These are phyloP conservation scores for Lactarius hengduanensis DNA, from an alignment of 768 basidiomycete genomes.

Conservation along the genomic window DNA sequence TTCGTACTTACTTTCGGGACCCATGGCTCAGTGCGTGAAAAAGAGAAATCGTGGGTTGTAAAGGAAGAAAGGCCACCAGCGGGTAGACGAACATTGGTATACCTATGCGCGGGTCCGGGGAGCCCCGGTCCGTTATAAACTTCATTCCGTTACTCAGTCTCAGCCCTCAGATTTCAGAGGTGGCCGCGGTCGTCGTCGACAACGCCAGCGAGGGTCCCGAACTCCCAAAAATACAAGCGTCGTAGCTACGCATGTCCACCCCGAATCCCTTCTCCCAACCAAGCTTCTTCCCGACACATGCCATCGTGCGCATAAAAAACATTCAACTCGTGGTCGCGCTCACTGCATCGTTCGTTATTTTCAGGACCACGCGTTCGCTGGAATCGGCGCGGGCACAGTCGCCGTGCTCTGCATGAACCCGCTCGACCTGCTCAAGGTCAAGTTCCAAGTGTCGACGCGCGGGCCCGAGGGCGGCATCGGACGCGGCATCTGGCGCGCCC, in stretches of 20 bases:
- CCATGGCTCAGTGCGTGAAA: too few species aligned
- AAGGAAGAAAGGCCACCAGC: too few species aligned
- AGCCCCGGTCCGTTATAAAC: too few species aligned
- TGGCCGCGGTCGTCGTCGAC: not conserved
- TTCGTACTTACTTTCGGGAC: too few species aligned
- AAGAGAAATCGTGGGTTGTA: too few species aligned
- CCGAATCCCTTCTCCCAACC: conserved; percentile 22
- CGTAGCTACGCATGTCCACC: conserved; percentile 16
- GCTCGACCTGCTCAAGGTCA: conserved; percentile 91
- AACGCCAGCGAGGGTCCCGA: not conserved
- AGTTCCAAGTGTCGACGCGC: conserved; percentile 83
- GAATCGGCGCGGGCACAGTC: conserved; percentile 76
- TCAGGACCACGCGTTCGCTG: conserved; percentile 66
- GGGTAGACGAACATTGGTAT: too few species aligned
- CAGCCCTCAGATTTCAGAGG: too few species aligned
- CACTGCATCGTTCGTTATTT: not conserved
- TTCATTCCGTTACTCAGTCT: too few species aligned
- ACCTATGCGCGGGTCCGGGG: too few species aligned
- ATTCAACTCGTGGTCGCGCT: not conserved
- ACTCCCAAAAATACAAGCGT: not conserved
- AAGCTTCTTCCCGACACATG: conserved; percentile 24
- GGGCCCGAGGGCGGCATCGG: conserved; percentile 60
- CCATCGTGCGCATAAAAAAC: not conserved
- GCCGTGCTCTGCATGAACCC: conserved; percentile 97
- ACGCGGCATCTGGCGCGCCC: conserved; percentile 70